Conservation (phyloP, 306 rosid species). For the Parietaria judaica region DNA sequence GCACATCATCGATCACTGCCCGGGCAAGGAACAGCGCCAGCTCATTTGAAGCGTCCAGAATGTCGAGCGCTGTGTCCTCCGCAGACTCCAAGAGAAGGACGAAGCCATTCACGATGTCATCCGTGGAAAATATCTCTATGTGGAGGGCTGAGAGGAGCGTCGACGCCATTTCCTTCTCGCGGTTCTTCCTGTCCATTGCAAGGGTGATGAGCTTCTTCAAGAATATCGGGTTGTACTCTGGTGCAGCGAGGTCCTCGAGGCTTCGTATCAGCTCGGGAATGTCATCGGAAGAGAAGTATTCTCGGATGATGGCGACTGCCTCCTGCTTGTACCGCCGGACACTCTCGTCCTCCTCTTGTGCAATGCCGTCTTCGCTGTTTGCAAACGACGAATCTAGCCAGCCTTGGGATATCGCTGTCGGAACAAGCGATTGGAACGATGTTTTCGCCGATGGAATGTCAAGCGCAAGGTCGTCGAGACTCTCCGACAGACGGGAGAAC, state of each 20-base stretch:
- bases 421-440: conserved; percentile 56
- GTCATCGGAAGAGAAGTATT: conserved; percentile 90
- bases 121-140: conserved; percentile 86
- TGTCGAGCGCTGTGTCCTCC: conserved; percentile 89
- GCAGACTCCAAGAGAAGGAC: conserved; percentile 83
- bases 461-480: conserved; percentile 95
- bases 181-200: conserved; percentile 95
- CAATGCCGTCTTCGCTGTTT: conserved; percentile 51
- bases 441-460: conserved; percentile 83
- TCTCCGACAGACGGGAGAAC: conserved; percentile 80
- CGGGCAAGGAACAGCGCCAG: conserved; percentile 87
- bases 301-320: conserved; percentile 78
- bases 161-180: conserved; percentile 98
- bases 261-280: conserved; percentile 86
- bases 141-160: conserved; percentile 93
- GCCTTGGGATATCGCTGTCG: conserved; percentile 72
- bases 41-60: conserved; percentile 94
- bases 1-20: conserved; percentile 92
- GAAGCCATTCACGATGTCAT: conserved; percentile 83
- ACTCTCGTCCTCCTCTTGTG: conserved; percentile 48
- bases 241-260: conserved; percentile 81
- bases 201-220: conserved; percentile 88
- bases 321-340: conserved; percentile 73
- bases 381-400: conserved; percentile 88
- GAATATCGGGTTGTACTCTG: conserved; percentile 72